Conservation (phyloP, 1,139 yeast species). For the Lodderomyces parapsilosis region DNA sequence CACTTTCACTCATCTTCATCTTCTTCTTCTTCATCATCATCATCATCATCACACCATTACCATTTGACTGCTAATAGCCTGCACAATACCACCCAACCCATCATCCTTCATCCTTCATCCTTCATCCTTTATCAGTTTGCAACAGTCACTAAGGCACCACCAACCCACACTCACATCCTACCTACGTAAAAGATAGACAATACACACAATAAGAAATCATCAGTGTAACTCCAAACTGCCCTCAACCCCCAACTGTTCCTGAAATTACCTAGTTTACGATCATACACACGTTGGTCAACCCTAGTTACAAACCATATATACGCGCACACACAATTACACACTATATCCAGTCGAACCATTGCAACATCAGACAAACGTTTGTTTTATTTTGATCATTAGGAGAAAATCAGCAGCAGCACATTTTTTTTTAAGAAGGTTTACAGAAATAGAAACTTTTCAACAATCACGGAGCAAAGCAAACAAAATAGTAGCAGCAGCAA, state of each 20-base stretch:
- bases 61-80: neutral
- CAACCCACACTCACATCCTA: too few species aligned
- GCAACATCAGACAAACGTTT: constrained; percentile 1
- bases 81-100: too few species aligned
- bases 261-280: too few species aligned
- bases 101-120: too few species aligned
- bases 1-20: too few species aligned
- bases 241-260: too few species aligned
- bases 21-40: neutral
- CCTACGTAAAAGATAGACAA: too few species aligned
- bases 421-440: neutral
- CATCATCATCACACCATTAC: neutral
- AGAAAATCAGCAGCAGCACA: neutral
- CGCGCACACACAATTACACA: too few species aligned
- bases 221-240: too few species aligned
- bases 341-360: neutral
- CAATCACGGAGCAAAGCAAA: neutral
- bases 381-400: neutral
- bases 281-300: neutral
- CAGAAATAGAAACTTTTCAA: constrained; percentile 1
- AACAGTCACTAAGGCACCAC: too few species aligned
- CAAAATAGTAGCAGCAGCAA: neutral
- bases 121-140: too few species aligned
- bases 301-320: neutral
- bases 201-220: too few species aligned